phyloP scores from a whole-genome alignment of 768 basidiomycete species.

The Podaxis pistillaris region DNA sequence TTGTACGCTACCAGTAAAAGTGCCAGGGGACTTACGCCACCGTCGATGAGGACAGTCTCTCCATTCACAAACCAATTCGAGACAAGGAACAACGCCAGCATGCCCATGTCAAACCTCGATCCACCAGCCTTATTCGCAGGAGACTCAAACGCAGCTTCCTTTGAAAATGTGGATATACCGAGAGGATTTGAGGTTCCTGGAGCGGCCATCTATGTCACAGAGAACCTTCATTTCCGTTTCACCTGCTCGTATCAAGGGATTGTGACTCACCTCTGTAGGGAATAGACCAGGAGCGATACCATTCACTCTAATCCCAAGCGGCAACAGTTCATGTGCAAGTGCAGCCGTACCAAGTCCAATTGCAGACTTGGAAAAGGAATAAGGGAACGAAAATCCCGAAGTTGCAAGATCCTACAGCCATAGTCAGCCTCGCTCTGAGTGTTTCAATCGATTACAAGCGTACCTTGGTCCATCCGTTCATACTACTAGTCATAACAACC shows the following conservation, averaged over 20 bases:
- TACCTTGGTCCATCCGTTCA: constrained; percentile 55
- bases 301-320: constrained; percentile 46
- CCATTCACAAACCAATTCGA: constrained; percentile 49
- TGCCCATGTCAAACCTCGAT: constrained; percentile 40
- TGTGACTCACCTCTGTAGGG: constrained; percentile 22
- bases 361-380: constrained; percentile 47
- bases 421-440: neutral
- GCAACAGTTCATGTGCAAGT: constrained; percentile 46
- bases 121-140: constrained; percentile 34
- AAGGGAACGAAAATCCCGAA: constrained; percentile 39
- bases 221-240: neutral
- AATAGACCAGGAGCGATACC: constrained; percentile 46
- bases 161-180: constrained; percentile 24
- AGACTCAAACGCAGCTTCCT: constrained; percentile 28
- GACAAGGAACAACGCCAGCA: constrained; percentile 40
- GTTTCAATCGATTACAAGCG: constrained; percentile 1
- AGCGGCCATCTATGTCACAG: constrained; percentile 26
- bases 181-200: constrained; percentile 23
- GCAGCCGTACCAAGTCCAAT: constrained; percentile 45
- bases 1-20: neutral
- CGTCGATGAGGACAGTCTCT: constrained; percentile 48
- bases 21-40: constrained; percentile 36
- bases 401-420: constrained; percentile 37
- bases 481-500: constrained; percentile 48
- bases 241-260: neutral